A percentile compares a stretch with the other conserved stretches of the same genome.
Conservation (phyloP, 768 basidiomycete genomes). For the Trichaptum fuscoviolaceum region DNA sequence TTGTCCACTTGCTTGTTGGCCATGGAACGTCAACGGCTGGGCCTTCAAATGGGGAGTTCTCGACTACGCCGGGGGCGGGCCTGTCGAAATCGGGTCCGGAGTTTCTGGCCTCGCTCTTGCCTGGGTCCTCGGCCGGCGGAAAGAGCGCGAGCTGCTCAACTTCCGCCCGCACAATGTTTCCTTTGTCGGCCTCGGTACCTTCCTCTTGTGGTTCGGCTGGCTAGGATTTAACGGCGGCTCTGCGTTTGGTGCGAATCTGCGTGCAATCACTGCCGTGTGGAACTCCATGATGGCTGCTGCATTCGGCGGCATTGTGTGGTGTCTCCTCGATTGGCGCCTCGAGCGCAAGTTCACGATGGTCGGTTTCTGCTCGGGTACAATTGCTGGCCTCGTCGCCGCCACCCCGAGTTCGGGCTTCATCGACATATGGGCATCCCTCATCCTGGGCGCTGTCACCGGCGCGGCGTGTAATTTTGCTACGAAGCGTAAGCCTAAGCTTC, state of each 20-base stretch:
- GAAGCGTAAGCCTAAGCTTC: constrained; percentile 45
- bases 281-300: constrained; percentile 86
- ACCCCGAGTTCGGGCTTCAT: constrained; percentile 85
- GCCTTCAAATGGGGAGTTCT: constrained; percentile 77
- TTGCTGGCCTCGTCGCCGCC: constrained; percentile 83
- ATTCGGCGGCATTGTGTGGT: constrained; percentile 81
- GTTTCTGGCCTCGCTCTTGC: constrained; percentile 82
- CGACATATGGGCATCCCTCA: constrained; percentile 68
- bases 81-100: constrained; percentile 85
- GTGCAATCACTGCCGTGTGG: constrained; percentile 80
- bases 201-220: constrained; percentile 80
- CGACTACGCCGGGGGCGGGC: constrained; percentile 87
- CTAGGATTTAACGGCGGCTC: constrained; percentile 90
- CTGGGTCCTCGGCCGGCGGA: constrained; percentile 79
- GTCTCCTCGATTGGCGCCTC: constrained; percentile 69
- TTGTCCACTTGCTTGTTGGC: constrained; percentile 83
- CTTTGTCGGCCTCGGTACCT: constrained; percentile 77
- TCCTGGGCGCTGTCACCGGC: constrained; percentile 71
- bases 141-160: constrained; percentile 64
- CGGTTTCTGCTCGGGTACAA: constrained; percentile 87
- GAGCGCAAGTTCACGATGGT: constrained; percentile 86
- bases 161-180: constrained; percentile 89
- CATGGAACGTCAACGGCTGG: constrained; percentile 82
- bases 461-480: constrained; percentile 79
- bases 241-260: constrained; percentile 82